Base-by-base conservation (phyloP, 2,329 filamentous ascomycete genomes). In the Colletotrichum sojae region DNA sequence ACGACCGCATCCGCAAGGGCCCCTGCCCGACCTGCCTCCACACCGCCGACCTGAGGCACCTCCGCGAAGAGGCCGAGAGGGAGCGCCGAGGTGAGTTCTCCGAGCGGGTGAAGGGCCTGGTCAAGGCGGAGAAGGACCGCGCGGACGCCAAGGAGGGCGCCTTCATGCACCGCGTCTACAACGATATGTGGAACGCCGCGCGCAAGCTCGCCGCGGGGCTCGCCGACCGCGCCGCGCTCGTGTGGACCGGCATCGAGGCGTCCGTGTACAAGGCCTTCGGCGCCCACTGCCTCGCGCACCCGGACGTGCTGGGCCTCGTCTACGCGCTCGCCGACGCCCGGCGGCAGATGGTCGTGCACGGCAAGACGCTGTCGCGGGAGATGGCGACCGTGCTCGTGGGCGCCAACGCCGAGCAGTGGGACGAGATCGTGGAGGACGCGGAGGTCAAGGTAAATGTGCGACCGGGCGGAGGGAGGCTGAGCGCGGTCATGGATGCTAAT, bases 371-470 rank as follows among this genome's bases (percentile, higher is more conserved):
- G 36, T 45, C 55, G 12, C 45, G 31, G n/a, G 66, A 69, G 66
- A 27, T 69, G 55, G 66, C 62, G 0, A 43, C 48, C 18, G 62
- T 55, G 43, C 66, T 69, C 10, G 66, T 69, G 10, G 66, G 66
- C 8, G 40, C 62, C 9, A 55, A 54, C 12, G 43, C 43, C 12
- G 10, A 25, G 9, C 10, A 25, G 9, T 59, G 40, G 22, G 49
- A 69, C 3, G 48, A 36, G 0, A 51, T 55, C 31, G 39, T 36
- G 39, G 66, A 18, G 31, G 25, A n/a, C 40, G 36, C 36, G 49
- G 31, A 3, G 12, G 22, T 12, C 13, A 43, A n/a, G 10, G 40
- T 13, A 40, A 25, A 25, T 25, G 22, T 40, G 39, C 39, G 39
- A 15, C 5, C 9, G 22, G 22, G 22, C 22, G 22, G 4, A 25